Evolutionary conservation across 208 protist species (phyloP).

Genomic region (Leishmania martiniquensis): DNA sequence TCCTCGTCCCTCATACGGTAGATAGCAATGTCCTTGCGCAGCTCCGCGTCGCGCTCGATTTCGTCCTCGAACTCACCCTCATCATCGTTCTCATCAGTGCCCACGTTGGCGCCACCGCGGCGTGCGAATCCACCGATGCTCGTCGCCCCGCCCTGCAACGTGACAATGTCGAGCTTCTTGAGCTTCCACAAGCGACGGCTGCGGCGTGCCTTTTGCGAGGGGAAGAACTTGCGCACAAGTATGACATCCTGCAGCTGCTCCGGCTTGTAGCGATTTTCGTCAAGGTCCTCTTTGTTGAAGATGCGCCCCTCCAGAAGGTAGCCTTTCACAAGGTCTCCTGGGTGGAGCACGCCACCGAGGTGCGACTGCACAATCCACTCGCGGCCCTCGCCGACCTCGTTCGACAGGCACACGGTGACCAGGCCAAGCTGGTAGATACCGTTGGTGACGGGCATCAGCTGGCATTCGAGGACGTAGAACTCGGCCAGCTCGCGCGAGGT

Average conservation of each 20-base stretch:
- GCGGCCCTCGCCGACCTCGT: constrained; percentile 96
- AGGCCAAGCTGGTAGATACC: constrained; percentile 92
- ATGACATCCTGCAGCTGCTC: constrained; percentile 92
- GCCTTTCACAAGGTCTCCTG: constrained; percentile 95
- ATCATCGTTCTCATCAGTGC: constrained; percentile 42
- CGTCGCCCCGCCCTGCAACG: constrained; percentile 50
- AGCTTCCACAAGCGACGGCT: constrained; percentile 80
- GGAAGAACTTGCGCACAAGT: constrained; percentile 95
- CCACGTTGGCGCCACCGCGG: constrained; percentile 18
- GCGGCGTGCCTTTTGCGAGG: constrained; percentile 71
- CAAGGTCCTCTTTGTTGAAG: constrained; percentile 93
- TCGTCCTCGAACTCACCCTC: constrained; percentile 88
- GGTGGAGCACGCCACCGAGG: constrained; percentile 93
- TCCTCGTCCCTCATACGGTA: constrained; percentile 73
- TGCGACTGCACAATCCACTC: constrained; percentile 94
- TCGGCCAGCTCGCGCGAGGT: constrained; percentile 90
- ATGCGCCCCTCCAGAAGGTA: constrained; percentile 92
- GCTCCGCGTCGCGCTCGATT: constrained; percentile 81
- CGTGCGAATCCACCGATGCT: constrained; percentile 20
- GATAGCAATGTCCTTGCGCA: constrained; percentile 83
- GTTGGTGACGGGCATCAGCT: constrained; percentile 77
- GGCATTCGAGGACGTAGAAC: constrained; percentile 97
- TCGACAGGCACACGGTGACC: constrained; percentile 94
- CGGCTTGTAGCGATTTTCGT: constrained; percentile 66
- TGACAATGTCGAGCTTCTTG: constrained; percentile 80